These are phyloP conservation scores for Mortierella sp. DNA, from an alignment of 371 early-diverging fungal species.

Conservation along the genomic window DNA sequence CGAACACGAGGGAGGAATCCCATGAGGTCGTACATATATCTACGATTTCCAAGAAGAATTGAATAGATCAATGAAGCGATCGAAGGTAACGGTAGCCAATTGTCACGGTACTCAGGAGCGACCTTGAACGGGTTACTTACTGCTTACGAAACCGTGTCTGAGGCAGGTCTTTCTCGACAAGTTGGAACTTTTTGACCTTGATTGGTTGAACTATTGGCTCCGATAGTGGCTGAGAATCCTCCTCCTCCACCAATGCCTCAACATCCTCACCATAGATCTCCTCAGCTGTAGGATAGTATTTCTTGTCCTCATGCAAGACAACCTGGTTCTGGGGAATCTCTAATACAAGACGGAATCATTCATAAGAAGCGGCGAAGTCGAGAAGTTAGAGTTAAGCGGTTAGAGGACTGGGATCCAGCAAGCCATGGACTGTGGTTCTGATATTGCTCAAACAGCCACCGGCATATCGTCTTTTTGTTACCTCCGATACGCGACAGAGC, in stretches of 20 bases:
- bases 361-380: background rate
- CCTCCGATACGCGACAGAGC: conserved; percentile 56
- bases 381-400: no score
- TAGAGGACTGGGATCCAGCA: no score
- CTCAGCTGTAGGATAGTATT: conserved; percentile 96
- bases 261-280: conserved; percentile 98
- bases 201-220: conserved; percentile 96
- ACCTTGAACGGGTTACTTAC: conserved; percentile 55
- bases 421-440: no score
- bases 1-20: conserved; percentile 84
- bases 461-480: conserved; percentile 18
- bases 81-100: no score
- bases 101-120: no score
- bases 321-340: conserved; percentile 80
- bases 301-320: conserved; percentile 97
- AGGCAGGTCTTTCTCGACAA: conserved; percentile 88
- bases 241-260: conserved; percentile 96
- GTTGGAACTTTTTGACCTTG: conserved; percentile 84
- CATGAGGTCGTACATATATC: conserved; percentile 90
- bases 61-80: no score
- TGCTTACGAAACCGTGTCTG: conserved; percentile 89
- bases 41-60: conserved; percentile 13
- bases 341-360: conserved; percentile 17
- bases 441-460: no score
- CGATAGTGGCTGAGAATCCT: conserved; percentile 96